A percentile compares a stretch with the other conserved stretches of the same genome.
phyloP scores from a whole-genome alignment of 345 rosid genomes.

The Eucalyptus albens region DNA sequence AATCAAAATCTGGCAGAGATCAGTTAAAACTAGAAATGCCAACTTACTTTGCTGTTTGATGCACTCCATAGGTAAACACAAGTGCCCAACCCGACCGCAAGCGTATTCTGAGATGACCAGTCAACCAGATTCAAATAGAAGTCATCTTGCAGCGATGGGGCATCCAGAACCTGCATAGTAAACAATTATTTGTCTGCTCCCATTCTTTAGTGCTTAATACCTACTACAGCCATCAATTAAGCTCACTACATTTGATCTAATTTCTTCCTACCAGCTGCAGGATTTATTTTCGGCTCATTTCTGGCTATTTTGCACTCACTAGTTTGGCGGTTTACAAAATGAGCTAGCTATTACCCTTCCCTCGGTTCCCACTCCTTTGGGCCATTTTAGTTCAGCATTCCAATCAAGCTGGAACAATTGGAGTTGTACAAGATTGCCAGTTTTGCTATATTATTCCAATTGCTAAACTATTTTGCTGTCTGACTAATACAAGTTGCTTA shows the following conservation, averaged over 20 bases:
- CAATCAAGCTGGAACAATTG: background rate
- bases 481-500: background rate
- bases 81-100: slow-evolving; percentile 92
- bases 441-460: background rate
- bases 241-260: background rate
- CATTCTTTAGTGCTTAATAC: background rate
- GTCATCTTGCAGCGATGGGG: slow-evolving; percentile 96
- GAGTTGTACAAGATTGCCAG: background rate
- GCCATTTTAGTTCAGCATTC: background rate
- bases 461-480: background rate
- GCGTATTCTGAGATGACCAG: slow-evolving; percentile 97
- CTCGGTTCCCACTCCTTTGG: background rate
- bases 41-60: slow-evolving; percentile 84
- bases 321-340: background rate
- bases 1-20: background rate
- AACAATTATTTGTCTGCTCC: background rate
- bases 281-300: background rate
- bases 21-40: background rate
- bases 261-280: background rate
- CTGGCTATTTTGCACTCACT: background rate
- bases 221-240: background rate
- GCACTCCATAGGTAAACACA: slow-evolving; percentile 98
- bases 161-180: slow-evolving; percentile 79
- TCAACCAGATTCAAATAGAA: slow-evolving; percentile 95
- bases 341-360: background rate